Conservation (phyloP, 148 eudicot species). For the Silene latifolia region DNA sequence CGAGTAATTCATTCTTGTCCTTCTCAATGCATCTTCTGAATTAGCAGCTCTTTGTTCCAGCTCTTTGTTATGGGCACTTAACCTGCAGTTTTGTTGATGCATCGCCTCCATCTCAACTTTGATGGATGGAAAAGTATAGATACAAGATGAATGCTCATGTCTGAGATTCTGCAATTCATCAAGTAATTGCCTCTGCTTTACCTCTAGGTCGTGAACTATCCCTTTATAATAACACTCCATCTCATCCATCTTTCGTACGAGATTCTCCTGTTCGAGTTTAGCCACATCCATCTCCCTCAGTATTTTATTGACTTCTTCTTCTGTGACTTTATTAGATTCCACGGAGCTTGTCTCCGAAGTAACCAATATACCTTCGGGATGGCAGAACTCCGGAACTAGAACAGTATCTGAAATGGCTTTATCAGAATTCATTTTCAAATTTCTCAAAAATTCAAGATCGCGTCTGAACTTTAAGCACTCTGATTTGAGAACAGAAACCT, state of each 20-base stretch:
- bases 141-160: slow-evolving; percentile 79
- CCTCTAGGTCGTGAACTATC: slow-evolving; percentile 88
- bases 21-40: slow-evolving; percentile 77
- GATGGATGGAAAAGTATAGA: slow-evolving; percentile 58
- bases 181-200: slow-evolving; percentile 80
- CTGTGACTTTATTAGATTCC: slow-evolving; percentile 51
- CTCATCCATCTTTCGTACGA: slow-evolving; percentile 69
- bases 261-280: slow-evolving; percentile 62
- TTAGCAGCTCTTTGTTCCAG: slow-evolving; percentile 73
- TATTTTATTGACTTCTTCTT: slow-evolving; percentile 64
- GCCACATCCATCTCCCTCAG: slow-evolving; percentile 76
- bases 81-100: slow-evolving; percentile 55
- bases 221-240: slow-evolving; percentile 96
- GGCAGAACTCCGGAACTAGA: slow-evolving; percentile 64
- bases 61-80: slow-evolving; percentile 63
- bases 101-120: slow-evolving; percentile 71
- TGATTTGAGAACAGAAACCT: slow-evolving; percentile 57
- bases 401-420: slow-evolving; percentile 33
- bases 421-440: slow-evolving; percentile 38
- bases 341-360: slow-evolving; percentile 44
- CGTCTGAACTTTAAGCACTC: slow-evolving; percentile 62
- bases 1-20: slow-evolving; percentile 86
- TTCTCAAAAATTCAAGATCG: slow-evolving; percentile 55
- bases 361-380: slow-evolving; percentile 54
- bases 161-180: slow-evolving; percentile 81